Base-by-base conservation (phyloP, 768 basidiomycete genomes). In the Glaciozyma antarctica region DNA sequence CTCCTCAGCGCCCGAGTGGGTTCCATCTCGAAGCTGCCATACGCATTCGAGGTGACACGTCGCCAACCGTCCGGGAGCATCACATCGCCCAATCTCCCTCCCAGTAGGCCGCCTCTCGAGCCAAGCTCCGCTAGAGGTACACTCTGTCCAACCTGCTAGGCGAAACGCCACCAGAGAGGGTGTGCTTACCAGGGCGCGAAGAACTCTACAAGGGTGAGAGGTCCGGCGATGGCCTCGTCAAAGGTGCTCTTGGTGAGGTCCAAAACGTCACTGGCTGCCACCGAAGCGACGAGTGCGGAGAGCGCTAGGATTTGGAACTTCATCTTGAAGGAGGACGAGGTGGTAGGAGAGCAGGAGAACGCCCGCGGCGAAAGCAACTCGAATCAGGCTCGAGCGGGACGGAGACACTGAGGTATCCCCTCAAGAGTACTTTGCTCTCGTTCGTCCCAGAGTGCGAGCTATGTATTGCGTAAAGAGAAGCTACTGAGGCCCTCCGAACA, bases 121-220 rank as follows among this genome's bases (percentile, higher is more conserved):
- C 9, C 24, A 16, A 52, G 22, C 51, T 16, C 24, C n/a, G 24
- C 5, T 10, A 13, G 24, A 52, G 38, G 38, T 41, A 12, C 13
- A 12, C 51, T 22, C 51, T 6, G 8, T 1, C 26, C 16, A 13
- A 38, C 5, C 22, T 7, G 19, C 21, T 7, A 21, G 30, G 55
- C n/a, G 38, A 28, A 26, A 43, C 43, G 38, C 16, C 12, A 13
- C n/a, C 9, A 15, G 9, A 6, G 17, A 13, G 13, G 38, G 38
- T 2, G 13, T 7, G 38, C 69, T 56, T 9, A 72, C 69, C 71
- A 72, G 10, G 72, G 88, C 32, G 89, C 88, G 75, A 89, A 94
- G 85, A 92, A 98, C 81, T 98, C 94, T 67, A 97, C 88, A 38
- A 98, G 82, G 67, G 70, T 64, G 10, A 73, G 63, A 12, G 62